Conservation (phyloP, 352 stramenopile genomes). For the Phytophthora meadii region DNA sequence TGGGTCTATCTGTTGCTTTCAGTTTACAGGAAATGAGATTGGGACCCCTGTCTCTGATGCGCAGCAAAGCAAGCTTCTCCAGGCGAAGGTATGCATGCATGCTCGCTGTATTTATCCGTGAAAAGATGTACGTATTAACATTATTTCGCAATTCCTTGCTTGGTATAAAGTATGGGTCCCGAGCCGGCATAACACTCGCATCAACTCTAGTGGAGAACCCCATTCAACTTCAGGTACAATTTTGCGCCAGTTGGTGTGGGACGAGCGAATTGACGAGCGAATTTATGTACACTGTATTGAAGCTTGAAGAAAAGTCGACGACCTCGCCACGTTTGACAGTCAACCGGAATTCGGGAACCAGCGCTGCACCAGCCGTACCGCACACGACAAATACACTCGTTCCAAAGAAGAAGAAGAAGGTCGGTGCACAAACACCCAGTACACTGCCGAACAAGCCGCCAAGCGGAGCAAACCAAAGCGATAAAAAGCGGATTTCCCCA, state of each 20-base stretch:
- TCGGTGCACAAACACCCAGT: conserved; percentile 6
- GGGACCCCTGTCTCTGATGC: conserved; percentile 73
- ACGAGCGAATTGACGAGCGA: conserved; percentile 6
- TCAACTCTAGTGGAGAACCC: conserved; percentile 85
- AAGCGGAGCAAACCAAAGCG: conserved; percentile 47
- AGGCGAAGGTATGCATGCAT: conserved; percentile 62
- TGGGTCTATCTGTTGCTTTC: conserved; percentile 85
- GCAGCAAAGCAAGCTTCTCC: conserved; percentile 81
- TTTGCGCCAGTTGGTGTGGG: conserved; percentile 9
- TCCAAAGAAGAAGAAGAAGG: conserved; percentile 68
- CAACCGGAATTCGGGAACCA: conserved; percentile 14
- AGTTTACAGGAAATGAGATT: conserved; percentile 72
- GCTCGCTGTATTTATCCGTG: neutral
- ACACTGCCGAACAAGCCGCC: conserved; percentile 23
- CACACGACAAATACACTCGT: conserved; percentile 60
- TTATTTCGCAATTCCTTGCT: neutral
- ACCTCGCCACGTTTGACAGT: conserved; percentile 25
- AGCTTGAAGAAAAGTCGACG: conserved; percentile 74
- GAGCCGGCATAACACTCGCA: conserved; percentile 79
- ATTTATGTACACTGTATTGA: conserved; percentile 9
- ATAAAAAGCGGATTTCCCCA: conserved; percentile 76
- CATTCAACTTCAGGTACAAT: conserved; percentile 71
- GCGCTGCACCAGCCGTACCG: conserved; percentile 1
- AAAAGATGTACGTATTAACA: neutral
- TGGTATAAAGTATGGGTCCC: conserved; percentile 73